Conservation (phyloP, 1,139 yeast genomes). For the Geotrichum citri-aurantii region DNA sequence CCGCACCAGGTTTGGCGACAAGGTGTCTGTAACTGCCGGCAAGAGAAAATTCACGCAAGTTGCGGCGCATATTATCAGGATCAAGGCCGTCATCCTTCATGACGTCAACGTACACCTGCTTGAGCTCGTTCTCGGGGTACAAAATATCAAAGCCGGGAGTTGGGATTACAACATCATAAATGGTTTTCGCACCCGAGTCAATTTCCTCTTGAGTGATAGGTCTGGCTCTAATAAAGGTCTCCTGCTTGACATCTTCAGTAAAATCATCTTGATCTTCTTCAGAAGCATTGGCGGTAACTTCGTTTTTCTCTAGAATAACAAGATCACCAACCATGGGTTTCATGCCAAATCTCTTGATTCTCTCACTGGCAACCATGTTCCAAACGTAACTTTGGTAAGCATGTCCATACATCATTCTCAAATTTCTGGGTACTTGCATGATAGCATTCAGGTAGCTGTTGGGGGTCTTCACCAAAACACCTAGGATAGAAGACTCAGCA, state of each 20-base stretch:
- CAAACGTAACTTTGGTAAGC: conserved; percentile 95
- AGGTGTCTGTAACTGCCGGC: conserved; percentile 84
- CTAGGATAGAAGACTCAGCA: conserved; percentile 74
- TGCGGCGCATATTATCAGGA: conserved; percentile 78
- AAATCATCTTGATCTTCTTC: conserved; percentile 48
- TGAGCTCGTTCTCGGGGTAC: conserved; percentile 70
- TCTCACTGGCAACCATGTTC: conserved; percentile 78
- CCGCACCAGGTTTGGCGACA: conserved; percentile 58
- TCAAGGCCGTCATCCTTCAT: conserved; percentile 82
- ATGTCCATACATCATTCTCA: conserved; percentile 92
- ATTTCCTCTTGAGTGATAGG: conserved; percentile 71
- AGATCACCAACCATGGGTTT: conserved; percentile 77
- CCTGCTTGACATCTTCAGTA: conserved; percentile 58
- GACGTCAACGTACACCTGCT: conserved; percentile 57
- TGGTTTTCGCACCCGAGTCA: conserved; percentile 51
- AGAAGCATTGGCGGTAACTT: conserved; percentile 14
- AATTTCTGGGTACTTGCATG: conserved; percentile 84
- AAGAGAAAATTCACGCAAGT: conserved; percentile 80
- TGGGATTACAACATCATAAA: conserved; percentile 84
- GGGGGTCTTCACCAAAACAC: conserved; percentile 46
- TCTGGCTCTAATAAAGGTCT: conserved; percentile 55
- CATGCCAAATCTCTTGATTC: conserved; percentile 67
- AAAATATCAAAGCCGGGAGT: conserved; percentile 87
- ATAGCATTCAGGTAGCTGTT: conserved; percentile 67
- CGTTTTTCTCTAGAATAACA: conserved; percentile 43